Conservation (phyloP, 305 asterid genomes). For the Solanum aculeatissimum region DNA sequence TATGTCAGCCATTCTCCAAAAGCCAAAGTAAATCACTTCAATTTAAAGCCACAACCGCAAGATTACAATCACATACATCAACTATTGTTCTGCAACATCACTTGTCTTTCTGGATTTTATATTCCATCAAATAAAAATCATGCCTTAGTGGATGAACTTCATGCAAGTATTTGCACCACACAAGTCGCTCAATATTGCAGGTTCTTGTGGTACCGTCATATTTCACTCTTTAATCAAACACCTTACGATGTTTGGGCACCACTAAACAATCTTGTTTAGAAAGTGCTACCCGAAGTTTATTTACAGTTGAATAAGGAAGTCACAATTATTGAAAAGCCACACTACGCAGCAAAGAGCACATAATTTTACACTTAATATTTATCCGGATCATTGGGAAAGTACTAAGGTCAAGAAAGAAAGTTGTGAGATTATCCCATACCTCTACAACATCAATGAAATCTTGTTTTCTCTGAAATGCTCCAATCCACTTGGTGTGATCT, state of each 20-base stretch:
- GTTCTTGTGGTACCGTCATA: neutral
- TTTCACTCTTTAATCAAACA: neutral
- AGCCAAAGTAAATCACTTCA: neutral
- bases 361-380: neutral
- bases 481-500: constrained; percentile 89
- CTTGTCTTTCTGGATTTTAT: neutral
- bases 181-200: neutral
- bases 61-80: neutral
- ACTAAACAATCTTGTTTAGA: neutral
- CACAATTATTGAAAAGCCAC: neutral
- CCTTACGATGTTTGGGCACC: neutral
- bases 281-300: neutral
- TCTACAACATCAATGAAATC: constrained; percentile 92
- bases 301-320: neutral
- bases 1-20: neutral
- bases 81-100: neutral
- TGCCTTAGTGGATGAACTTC: neutral
- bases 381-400: neutral
- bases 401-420: neutral
- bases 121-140: neutral
- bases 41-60: neutral
- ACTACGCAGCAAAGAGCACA: neutral
- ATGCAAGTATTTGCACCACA: neutral
- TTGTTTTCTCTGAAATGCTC: constrained; percentile 64
- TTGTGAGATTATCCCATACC: constrained; percentile 26